Percentiles rank a stretch among this genome's conserved stretches.
phyloP scores from a whole-genome alignment of 805 yeast genomes.

The Blastobotrys americana region DNA sequence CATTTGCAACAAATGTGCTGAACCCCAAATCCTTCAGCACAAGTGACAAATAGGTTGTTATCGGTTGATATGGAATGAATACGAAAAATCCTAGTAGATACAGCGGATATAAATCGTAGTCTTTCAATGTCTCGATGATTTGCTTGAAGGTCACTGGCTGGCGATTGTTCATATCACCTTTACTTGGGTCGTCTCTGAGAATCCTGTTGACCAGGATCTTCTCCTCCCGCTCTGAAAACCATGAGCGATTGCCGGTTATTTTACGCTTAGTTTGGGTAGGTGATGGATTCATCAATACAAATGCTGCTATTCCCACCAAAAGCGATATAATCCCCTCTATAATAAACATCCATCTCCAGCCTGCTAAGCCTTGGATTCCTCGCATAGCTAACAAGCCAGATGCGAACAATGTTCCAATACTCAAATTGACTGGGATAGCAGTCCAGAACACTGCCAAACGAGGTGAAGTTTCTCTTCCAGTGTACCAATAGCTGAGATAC shows the following conservation, averaged over 20 bases:
- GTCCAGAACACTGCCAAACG: conserved; percentile 53
- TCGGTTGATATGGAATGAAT: conserved; percentile 34
- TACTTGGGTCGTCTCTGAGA: conserved; percentile 53
- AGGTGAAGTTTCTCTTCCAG: conserved; percentile 47
- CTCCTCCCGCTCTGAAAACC: conserved; percentile 48
- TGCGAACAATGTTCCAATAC: conserved; percentile 39
- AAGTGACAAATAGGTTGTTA: conserved; percentile 42
- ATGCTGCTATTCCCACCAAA: conserved; percentile 40
- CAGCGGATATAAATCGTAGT: conserved; percentile 51
- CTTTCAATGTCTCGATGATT: conserved; percentile 37
- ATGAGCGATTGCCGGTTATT: conserved; percentile 33
- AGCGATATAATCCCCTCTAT: conserved; percentile 53
- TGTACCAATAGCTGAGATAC: conserved; percentile 59
- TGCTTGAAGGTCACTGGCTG: conserved; percentile 40
- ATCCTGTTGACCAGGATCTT: conserved; percentile 50
- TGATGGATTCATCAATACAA: conserved; percentile 45
- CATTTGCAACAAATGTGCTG: conserved; percentile 44
- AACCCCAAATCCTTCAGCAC: conserved; percentile 46
- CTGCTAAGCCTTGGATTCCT: conserved; percentile 36
- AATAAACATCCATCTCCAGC: conserved; percentile 59
- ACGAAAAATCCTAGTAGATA: conserved; percentile 42
- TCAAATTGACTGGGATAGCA: conserved; percentile 40
- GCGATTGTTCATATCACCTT: conserved; percentile 59
- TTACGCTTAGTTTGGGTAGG: conserved; percentile 44
- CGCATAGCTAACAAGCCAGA: conserved; percentile 46